Base-by-base conservation (phyloP, 2,329 filamentous ascomycete species). In the Botrytis medusae region DNA sequence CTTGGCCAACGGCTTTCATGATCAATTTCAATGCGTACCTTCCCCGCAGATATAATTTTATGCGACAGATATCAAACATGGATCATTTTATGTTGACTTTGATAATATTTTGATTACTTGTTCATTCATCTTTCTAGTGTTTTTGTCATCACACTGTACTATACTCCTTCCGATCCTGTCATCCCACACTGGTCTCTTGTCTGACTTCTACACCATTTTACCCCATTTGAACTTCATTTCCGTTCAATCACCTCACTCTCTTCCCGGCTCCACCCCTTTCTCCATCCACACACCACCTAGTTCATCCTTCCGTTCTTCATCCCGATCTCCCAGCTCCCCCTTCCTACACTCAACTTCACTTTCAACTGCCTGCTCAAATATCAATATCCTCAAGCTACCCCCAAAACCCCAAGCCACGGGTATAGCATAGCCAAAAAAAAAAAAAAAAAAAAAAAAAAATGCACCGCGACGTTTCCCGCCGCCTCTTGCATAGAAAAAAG, bases 381-480 rank as follows among this genome's bases (percentile, higher is more conserved):
- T n/a, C 65, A 25, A 68, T 54, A 32, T 42, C 18, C 34, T 42
- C n/a, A 48, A 22, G 42, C 48, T 51, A 67, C 9, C 34, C 14
- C 64, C 46, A 54, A 54, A 67, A 25, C 64, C 65, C 65, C 48
- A 68, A 68, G 37, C 48, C 65, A 57, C 48, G 65, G 65, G 65
- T 68, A 68, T 68, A 68, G 65, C 65, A 68, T 32, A 67, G 54
- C 37, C 18, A 54, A 37, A 68, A 54, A 67, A 68, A 8, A 6
- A 54, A 34, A 57, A 54, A 54, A 37, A 68, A 57, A 67, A 68
- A 4, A 3, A 54, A 34, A 57, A 54, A 67, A 68, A 32, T 22
- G 64, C 48, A 68, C 34, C 34, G 10, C 48, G 65, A 42, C 48
- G 25, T 42, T 57, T n/a, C 48, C 65, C 48, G 40, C 48, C 48